Percentiles rank a stretch among this genome's conserved stretches.
Conservation (phyloP, 2,329 filamentous ascomycete genomes). For the Stylonectria norvegica region DNA sequence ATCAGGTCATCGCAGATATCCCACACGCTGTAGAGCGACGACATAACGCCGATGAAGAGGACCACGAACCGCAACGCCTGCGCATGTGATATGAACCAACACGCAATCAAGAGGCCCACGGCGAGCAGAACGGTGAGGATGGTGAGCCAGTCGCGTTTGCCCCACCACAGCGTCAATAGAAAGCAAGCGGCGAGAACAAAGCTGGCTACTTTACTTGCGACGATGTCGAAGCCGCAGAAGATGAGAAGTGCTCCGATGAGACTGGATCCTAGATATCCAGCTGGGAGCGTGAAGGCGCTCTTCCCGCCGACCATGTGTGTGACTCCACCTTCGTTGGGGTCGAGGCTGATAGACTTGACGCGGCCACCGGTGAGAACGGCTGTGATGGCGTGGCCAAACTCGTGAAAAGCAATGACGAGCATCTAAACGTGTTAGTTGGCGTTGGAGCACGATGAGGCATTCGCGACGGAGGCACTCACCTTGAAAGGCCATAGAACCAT, state of each 20-base stretch:
- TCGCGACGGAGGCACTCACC: conserved; percentile 38
- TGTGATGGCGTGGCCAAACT: conserved; percentile 72
- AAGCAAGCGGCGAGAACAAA: conserved; percentile 72
- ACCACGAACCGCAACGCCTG: conserved; percentile 71
- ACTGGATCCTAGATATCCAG: conserved; percentile 74
- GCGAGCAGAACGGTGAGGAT: conserved; percentile 67
- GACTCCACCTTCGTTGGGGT: conserved; percentile 75
- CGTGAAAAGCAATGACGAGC: conserved; percentile 81
- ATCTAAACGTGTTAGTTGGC: conserved; percentile 48
- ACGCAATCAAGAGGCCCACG: conserved; percentile 67
- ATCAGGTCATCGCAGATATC: conserved; percentile 84
- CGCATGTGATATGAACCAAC: conserved; percentile 77
- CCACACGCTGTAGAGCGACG: conserved; percentile 75
- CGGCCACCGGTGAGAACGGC: conserved; percentile 69
- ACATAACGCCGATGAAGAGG: conserved; percentile 81
- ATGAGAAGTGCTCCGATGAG: conserved; percentile 74
- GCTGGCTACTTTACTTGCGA: conserved; percentile 75
- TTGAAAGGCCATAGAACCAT: conserved; percentile 80
- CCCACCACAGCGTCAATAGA: conserved; percentile 79
- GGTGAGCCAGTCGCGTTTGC: conserved; percentile 73
- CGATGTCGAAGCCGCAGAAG: conserved; percentile 78
- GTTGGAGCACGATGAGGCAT: too few species aligned
- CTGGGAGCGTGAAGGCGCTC: conserved; percentile 67
- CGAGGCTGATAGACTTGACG: conserved; percentile 71
- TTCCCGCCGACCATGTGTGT: conserved; percentile 74